phyloP scores from a whole-genome alignment of 1,284 basidiomycete species.

The Cryptococcus sp. region DNA sequence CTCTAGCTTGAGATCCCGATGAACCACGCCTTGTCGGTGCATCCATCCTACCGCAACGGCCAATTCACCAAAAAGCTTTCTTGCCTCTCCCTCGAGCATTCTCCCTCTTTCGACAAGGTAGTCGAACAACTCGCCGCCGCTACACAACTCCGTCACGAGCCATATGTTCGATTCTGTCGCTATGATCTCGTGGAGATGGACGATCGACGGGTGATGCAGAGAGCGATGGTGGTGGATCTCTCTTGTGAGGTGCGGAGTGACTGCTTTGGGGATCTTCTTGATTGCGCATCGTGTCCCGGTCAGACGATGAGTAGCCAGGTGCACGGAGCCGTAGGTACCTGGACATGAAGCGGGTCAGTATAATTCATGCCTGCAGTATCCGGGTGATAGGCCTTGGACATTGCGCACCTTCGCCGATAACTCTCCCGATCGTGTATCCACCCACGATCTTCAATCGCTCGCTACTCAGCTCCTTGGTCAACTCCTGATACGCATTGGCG shows the following conservation, averaged over 20 bases:
- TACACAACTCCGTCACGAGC: slow-evolving; percentile 96
- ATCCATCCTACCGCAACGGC: slow-evolving; percentile 92
- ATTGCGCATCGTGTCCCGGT: slow-evolving; percentile 88
- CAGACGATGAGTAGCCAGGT: slow-evolving; percentile 86
- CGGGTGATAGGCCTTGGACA: neutral
- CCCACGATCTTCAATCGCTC: slow-evolving; percentile 87
- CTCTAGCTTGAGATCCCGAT: slow-evolving; percentile 94
- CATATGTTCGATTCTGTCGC: slow-evolving; percentile 93
- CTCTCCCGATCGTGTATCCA: slow-evolving; percentile 91
- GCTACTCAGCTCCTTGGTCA: slow-evolving; percentile 90
- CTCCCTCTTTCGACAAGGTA: slow-evolving; percentile 94
- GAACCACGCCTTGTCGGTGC: slow-evolving; percentile 84
- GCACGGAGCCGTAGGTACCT: slow-evolving; percentile 92
- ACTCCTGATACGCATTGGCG: slow-evolving; percentile 91
- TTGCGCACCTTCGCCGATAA: slow-evolving; percentile 88
- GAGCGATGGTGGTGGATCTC: slow-evolving; percentile 98
- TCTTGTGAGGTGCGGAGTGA: slow-evolving; percentile 85
- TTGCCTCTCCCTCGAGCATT: slow-evolving; percentile 77
- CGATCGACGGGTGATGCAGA: slow-evolving; percentile 90
- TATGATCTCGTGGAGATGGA: slow-evolving; percentile 96
- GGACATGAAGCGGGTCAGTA: slow-evolving; percentile 7
- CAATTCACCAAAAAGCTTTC: slow-evolving; percentile 87
- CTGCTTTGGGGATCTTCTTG: slow-evolving; percentile 94
- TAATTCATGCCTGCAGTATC: neutral
- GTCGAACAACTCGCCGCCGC: slow-evolving; percentile 94